A percentile compares a stretch with the other conserved stretches of the same genome.
Conservation (phyloP, 2,329 filamentous ascomycete species). For the Arthrobotrys iridis region DNA sequence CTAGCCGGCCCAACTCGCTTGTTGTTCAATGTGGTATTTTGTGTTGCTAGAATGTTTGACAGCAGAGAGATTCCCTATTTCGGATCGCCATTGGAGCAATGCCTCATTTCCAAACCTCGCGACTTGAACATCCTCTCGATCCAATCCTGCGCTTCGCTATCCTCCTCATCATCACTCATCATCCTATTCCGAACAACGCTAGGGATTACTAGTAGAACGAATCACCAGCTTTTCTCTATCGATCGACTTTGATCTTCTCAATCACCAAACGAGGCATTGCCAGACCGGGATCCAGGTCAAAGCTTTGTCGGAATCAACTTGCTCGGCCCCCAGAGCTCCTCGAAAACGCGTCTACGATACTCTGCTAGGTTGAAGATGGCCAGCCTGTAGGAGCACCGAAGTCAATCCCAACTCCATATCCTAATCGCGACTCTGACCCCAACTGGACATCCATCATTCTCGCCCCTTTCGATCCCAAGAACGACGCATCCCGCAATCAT, state of each 20-base stretch:
- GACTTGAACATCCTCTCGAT: background rate
- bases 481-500: slow-evolving; percentile 4
- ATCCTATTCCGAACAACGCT: background rate
- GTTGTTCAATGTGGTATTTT: background rate
- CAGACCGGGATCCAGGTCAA: background rate
- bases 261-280: too few species aligned
- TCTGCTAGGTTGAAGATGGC: background rate
- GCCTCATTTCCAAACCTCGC: slow-evolving; percentile 7
- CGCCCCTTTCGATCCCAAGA: background rate
- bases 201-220: background rate
- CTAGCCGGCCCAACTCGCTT: background rate
- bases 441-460: background rate
- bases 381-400: background rate
- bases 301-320: background rate
- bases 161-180: slow-evolving; percentile 2
- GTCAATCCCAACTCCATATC: background rate
- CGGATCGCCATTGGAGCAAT: background rate
- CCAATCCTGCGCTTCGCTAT: background rate
- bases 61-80: background rate
- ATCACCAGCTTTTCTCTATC: background rate
- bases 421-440: background rate
- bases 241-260: background rate
- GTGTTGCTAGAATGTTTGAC: background rate
- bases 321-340: background rate
- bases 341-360: slow-evolving; percentile 12